phyloP scores from a whole-genome alignment of 169 alveolate species.

The Plasmodium knowlesi region DNA sequence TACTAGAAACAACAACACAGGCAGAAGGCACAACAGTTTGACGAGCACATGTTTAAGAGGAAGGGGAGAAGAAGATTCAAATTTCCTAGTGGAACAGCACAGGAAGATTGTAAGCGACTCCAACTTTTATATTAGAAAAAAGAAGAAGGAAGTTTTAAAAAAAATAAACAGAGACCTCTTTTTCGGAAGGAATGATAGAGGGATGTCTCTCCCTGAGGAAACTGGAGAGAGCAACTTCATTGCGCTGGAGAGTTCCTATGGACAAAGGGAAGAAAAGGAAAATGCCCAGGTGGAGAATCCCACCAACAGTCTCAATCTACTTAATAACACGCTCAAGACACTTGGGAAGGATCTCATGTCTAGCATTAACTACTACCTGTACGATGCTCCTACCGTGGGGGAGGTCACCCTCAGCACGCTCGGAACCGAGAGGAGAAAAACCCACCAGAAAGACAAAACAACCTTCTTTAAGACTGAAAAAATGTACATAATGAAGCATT shows the following conservation, averaged over 20 bases:
- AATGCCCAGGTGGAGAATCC: not conserved
- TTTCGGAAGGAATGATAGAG: not conserved
- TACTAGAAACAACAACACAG: not conserved
- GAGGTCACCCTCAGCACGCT: not conserved
- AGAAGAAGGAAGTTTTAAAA: constrained; percentile 11
- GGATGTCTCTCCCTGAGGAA: not conserved
- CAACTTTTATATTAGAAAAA: constrained; percentile 11
- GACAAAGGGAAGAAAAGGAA: not conserved
- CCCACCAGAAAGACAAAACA: not conserved
- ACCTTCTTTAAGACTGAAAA: not conserved
- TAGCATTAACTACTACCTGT: constrained; percentile 20
- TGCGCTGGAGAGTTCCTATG: not conserved
- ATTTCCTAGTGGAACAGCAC: not conserved
- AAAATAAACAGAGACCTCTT: constrained; percentile 15
- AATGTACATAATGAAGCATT: constrained; percentile 3
- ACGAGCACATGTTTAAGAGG: not conserved
- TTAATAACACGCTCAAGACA: constrained; percentile 11
- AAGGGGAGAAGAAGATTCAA: not conserved
- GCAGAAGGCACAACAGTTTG: not conserved
- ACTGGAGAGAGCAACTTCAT: not conserved
- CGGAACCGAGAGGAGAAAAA: not conserved
- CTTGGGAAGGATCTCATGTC: constrained; percentile 48
- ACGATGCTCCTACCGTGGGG: not conserved
- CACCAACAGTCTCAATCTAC: not conserved
- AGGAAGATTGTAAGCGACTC: constrained; percentile 13